Evolutionary conservation across 257 asterid species (phyloP), one percentile per base, ranked within the genome.

Genomic region (Nicotiana tomentosiformis): DNA sequence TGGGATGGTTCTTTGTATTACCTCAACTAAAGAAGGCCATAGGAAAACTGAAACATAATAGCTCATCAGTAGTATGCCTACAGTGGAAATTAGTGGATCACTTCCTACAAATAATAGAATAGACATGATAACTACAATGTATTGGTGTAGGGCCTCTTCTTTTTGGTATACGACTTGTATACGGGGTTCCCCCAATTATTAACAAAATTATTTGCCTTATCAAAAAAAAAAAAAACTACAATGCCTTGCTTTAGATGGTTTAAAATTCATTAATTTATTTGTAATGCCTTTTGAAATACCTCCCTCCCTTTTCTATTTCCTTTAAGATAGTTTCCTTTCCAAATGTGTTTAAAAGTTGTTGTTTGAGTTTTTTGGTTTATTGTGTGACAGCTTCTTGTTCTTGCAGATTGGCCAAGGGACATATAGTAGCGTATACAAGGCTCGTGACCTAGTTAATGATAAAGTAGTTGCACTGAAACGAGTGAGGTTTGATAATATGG

Each of bases 321-420:
- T 15, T 2, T 49, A 72, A 43, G 60, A 1, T 51, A 76, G 29
- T 26, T 49, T 76, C 15, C 20, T 26, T 76, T 5, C 16, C 46
- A 9, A 51, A 29, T 29, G 80, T 76, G 80, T 29, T 76, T 11
- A 15, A 4, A 76, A 51, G 46, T 79, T 17, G 55, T 80, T 79
- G 51, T 7, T 35, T 90, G 86, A 85, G 82, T 58, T 82, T 53
- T 84, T 87, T 82, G 82, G 82, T 82, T 84, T 86, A 84, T 89
- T 86, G 64, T 84, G 86, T 90, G 87, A 91, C 89, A 84, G 86
- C 77, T 72, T 86, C 89, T 77, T 46, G 18, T 91, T 86, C 46
- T 83, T 91, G 90, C 96, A 95, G 99, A 95, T 95, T 83, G 99
- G 99, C 33, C 97, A 93, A 91, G 99, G 99, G 83, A 95, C 99